phyloP scores from a whole-genome alignment of 73 alveolate genomes.

The Paramecium primaurelia region DNA sequence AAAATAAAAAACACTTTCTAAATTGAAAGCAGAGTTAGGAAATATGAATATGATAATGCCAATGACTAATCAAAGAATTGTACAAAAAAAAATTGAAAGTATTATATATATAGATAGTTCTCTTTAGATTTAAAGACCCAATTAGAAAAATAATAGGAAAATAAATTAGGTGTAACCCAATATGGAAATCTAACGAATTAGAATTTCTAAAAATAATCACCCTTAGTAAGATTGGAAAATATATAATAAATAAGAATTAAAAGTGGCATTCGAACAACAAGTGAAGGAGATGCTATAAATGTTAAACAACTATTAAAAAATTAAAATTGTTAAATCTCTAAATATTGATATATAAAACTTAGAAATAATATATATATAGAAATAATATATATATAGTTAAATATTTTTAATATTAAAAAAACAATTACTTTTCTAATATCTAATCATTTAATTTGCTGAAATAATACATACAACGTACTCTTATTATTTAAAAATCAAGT shows the following conservation, averaged over 20 bases:
- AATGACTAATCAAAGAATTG: neutral
- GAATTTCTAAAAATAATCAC: neutral
- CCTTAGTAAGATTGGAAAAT: neutral
- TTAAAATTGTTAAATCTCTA: neutral
- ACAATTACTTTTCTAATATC: no score
- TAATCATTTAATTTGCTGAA: no score
- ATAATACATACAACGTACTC: no score
- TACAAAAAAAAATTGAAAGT: neutral
- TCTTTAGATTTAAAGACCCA: neutral
- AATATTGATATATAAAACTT: neutral
- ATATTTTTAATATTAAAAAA: no score
- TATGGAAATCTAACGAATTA: neutral
- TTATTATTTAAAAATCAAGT: no score
- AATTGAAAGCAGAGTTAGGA: neutral
- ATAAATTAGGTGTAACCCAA: neutral
- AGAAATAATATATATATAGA: no score
- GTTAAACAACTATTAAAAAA: neutral
- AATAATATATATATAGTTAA: no score
- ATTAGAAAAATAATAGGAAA: neutral
- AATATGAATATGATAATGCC: neutral
- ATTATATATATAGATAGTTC: neutral
- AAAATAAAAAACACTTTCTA: neutral
- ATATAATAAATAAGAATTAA: neutral
- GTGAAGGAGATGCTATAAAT: neutral
- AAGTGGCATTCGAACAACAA: neutral